Percentiles rank a stretch among this genome's conserved stretches.
Evolutionary conservation across 768 basidiomycete species (phyloP).

Genomic region (Suillus hirtellus): DNA sequence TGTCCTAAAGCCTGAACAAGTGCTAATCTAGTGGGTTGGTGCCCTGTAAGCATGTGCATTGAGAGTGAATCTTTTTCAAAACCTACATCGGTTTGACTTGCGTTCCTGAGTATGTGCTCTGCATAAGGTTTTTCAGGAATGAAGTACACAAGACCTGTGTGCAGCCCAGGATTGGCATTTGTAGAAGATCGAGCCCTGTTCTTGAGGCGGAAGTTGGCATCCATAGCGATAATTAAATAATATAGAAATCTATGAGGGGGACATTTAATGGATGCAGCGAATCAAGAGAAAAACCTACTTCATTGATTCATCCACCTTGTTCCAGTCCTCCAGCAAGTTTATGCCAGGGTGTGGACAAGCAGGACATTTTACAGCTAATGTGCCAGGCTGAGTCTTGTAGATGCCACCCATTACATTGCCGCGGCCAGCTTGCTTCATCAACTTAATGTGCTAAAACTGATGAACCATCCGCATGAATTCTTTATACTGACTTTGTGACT

Average conservation of each 20-base stretch:
- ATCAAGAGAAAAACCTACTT: constrained; percentile 14
- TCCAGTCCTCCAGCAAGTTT: constrained; percentile 11
- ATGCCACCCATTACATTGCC: not conserved
- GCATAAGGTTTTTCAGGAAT: constrained; percentile 27
- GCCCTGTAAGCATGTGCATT: not conserved
- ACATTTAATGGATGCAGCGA: not conserved
- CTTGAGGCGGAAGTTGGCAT: constrained; percentile 33
- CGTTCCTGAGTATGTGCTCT: constrained; percentile 23
- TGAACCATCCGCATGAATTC: not conserved
- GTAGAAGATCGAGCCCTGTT: constrained; percentile 19
- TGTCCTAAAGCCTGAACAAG: constrained; percentile 30
- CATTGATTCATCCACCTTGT: constrained; percentile 14
- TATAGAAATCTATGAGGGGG: constrained; percentile 25
- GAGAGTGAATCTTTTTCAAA: not conserved
- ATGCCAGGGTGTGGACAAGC: constrained; percentile 13
- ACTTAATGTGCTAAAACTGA: not conserved
- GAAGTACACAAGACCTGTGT: constrained; percentile 28
- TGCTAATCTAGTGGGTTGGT: constrained; percentile 26
- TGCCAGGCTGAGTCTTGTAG: constrained; percentile 10
- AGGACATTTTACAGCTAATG: constrained; percentile 19
- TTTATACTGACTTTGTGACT: not conserved
- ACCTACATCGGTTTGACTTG: constrained; percentile 23
- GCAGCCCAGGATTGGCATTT: constrained; percentile 20
- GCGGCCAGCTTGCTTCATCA: not conserved
- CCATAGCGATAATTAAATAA: constrained; percentile 26